phyloP scores from a whole-genome alignment of 1,284 basidiomycete genomes.

The Ustilago esculenta region DNA sequence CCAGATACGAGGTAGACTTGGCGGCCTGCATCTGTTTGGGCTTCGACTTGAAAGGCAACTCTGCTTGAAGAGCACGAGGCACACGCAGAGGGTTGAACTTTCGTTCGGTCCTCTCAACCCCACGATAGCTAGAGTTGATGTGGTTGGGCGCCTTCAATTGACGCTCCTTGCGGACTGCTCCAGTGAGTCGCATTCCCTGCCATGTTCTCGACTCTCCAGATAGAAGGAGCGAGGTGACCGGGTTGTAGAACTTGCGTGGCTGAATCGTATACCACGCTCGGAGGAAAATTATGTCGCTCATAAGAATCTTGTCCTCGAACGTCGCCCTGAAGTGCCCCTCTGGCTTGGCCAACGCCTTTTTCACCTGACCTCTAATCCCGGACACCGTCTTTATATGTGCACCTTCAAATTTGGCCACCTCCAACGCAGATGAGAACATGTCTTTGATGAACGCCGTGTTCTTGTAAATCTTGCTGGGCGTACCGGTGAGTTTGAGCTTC shows the following conservation, averaged over 20 bases:
- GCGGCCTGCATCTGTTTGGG: conserved; percentile 79
- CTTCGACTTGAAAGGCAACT: conserved; percentile 91
- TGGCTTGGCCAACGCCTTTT: conserved; percentile 91
- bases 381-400: conserved; percentile 94
- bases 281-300: conserved; percentile 95
- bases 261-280: conserved; percentile 96
- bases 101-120: conserved; percentile 74
- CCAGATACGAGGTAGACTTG: conserved; percentile 71
- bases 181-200: conserved; percentile 91
- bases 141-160: conserved; percentile 80
- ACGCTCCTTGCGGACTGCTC: conserved; percentile 85
- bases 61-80: conserved; percentile 85
- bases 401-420: conserved; percentile 98
- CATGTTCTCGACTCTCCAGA: conserved; percentile 58
- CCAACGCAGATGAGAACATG: conserved; percentile 92
- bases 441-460: conserved; percentile 98
- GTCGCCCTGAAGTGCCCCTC: conserved; percentile 95
- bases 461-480: conserved; percentile 96
- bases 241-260: conserved; percentile 95
- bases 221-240: conserved; percentile 85
- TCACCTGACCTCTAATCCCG: conserved; percentile 94
- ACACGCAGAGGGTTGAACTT: conserved; percentile 92
- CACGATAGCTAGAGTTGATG: conserved; percentile 87
- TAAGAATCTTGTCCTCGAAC: conserved; percentile 97
- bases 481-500: conserved; percentile 95